Conservation (phyloP, 2,329 filamentous ascomycete species). For the Fusarium sp. region DNA sequence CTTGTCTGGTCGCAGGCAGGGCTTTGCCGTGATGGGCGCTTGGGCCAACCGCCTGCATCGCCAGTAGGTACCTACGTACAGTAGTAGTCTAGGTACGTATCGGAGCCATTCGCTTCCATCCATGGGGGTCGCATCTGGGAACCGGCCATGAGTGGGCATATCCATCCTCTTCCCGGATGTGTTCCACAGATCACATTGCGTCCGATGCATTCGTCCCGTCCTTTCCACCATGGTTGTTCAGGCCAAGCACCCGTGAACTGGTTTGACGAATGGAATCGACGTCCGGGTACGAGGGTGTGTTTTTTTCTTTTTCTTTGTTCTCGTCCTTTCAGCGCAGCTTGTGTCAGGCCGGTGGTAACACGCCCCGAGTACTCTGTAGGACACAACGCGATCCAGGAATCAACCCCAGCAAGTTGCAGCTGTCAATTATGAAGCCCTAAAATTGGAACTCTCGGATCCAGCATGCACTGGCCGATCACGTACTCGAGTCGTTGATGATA, state of each 20-base stretch:
- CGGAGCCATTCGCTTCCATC: slow-evolving; percentile 21
- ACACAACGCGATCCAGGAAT: background rate
- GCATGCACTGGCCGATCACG: background rate
- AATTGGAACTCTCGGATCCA: slow-evolving; percentile 26
- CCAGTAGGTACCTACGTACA: slow-evolving; percentile 14
- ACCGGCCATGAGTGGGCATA: slow-evolving; percentile 20
- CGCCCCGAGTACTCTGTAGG: background rate
- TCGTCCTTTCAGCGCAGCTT: background rate
- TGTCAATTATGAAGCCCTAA: slow-evolving; percentile 21
- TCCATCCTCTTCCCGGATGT: slow-evolving; percentile 19
- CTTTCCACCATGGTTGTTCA: slow-evolving; percentile 11
- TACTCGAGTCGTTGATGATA: background rate
- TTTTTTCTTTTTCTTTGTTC: background rate
- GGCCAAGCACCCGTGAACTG: background rate
- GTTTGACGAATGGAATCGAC: background rate
- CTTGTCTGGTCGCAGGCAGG: slow-evolving; percentile 17
- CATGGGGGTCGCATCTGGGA: slow-evolving; percentile 22
- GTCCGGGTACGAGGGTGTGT: background rate
- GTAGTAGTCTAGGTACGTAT: no score
- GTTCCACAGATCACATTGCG: slow-evolving; percentile 39
- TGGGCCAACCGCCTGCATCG: slow-evolving; percentile 26
- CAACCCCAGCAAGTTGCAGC: slow-evolving; percentile 5
- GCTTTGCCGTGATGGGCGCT: slow-evolving; percentile 15
- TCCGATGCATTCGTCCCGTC: slow-evolving; percentile 30
- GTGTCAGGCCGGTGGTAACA: slow-evolving; percentile 1